Conservation (phyloP, 768 basidiomycete genomes). For the Rhodotorula paludigena region DNA sequence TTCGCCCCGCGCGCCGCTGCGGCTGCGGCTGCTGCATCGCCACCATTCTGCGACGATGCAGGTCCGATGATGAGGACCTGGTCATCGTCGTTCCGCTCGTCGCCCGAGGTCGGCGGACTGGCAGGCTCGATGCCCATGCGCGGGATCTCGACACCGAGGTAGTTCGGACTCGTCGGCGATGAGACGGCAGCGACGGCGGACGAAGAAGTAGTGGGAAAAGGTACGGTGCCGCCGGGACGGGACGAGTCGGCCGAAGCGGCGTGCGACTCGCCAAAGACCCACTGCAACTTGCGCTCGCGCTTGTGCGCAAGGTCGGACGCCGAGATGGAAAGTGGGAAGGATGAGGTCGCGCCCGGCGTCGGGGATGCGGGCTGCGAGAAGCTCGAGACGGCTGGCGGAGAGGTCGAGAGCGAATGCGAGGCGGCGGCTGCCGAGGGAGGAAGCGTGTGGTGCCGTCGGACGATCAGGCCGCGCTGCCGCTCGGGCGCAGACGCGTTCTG, state of each 20-base stretch:
- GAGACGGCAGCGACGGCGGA: constrained; percentile 24
- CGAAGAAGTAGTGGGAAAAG: constrained; percentile 26
- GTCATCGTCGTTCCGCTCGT: constrained; percentile 40
- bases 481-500: constrained; percentile 35
- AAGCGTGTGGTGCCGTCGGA: constrained; percentile 32
- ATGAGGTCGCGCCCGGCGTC: not conserved
- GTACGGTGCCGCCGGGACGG: constrained; percentile 28
- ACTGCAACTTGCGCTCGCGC: constrained; percentile 37
- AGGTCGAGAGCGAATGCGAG: not conserved
- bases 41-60: too few species aligned
- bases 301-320: constrained; percentile 5
- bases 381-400: not conserved
- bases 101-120: constrained; percentile 3
- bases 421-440: not conserved
- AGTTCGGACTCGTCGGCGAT: constrained; percentile 46
- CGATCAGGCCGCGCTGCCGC: constrained; percentile 37
- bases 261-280: constrained; percentile 41
- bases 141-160: constrained; percentile 44
- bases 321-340: constrained; percentile 4
- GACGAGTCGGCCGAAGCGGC: constrained; percentile 11
- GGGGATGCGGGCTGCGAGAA: constrained; percentile 4
- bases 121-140: constrained; percentile 40
- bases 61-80: constrained; percentile 47
- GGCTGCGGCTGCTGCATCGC: constrained; percentile 11
- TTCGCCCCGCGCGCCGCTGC: constrained; percentile 17